Base-by-base conservation (phyloP, 441 rosid species). In the Viola pubescens region DNA sequence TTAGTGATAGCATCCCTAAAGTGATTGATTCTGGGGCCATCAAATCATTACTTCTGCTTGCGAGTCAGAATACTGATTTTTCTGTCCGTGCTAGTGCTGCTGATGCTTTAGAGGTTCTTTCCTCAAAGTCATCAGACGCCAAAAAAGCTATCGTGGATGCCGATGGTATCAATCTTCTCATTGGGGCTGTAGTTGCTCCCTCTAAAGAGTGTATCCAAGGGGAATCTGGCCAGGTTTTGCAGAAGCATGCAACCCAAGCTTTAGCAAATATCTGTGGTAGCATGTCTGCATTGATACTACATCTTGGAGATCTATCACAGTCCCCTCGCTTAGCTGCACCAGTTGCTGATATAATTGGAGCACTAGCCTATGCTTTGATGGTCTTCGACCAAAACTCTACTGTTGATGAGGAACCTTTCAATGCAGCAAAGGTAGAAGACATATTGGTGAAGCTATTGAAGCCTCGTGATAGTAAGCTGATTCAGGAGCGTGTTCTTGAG, bases 401-500 rank as follows among this genome's bases (percentile, higher is more conserved):
- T 49, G 60, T 59, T 49, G 77, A 78, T 56, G 80, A 65, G 61
- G 87, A 80, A 49, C 59, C 65, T 19, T 84, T 85, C 73, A 77
- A 89, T 59, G 77, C 82, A 59, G 59, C 81, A 58, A 61, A 77
- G 65, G 73, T 82, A 70, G 94, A 92, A 70, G 78, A 78, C 64
- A 72, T 77, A 74, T 69, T 89, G 63, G 83, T 82, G 56, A 76
- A 58, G 60, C 75, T 87, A 51, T 57, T 89, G 52, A 85, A 80
- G 82, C 91, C 97, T 12, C 81, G 77, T 14, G 95, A 89, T 69
- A 79, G 76, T 52, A 78, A 81, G 49, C 55, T 85, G 64, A 70
- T 89, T 70, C 95, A 89, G 68, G 91, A 92, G 76, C 95, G 94
- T 68, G 63, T 85, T 40, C 82, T 92, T 60, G 95, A 89, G 81